Base-by-base conservation (phyloP, 441 rosid species). In the Euphorbia celastroides region DNA sequence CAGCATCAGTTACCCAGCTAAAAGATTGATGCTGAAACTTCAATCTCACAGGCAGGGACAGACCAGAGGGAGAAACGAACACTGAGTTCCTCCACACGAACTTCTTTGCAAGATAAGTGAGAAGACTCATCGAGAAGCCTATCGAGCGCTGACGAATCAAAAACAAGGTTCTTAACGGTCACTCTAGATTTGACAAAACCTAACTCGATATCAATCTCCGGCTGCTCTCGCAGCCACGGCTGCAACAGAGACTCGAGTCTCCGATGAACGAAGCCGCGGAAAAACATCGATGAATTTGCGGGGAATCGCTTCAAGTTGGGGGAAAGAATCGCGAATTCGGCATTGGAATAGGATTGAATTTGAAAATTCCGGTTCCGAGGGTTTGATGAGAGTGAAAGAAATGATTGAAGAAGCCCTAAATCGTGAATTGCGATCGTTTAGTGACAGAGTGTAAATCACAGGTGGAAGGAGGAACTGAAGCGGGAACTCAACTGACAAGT, bases 41-140 rank as follows among this genome's bases (percentile, higher is more conserved):
- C 88, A 57, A 89, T 65, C 28, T 76, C 28, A 73, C 88, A 71
- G 9, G 97, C 91, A 54, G 83, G 77, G 60, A 67, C 77, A n/a
- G 95, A 87, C 98, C 98, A 93, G 30, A 73, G 77, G 62, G 97
- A 81, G 77, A 89, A 86, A 20, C 78, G 84, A 51, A 90, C 13
- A 13, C 22, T 72, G 66, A 93, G 28, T 62, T 82, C 71, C 42
- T 88, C 90, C 60, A 90, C 70, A 20, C 72, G 77, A 14, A 85
- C 71, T 69, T 79, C 87, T 77, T 82, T 71, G 71, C 89, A 77
- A 20, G 64, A 62, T 55, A 83, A 78, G 50, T 56, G 68, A 36
- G 79, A 61, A 44, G 84, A 74, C 41, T 71, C 86, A 42, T 74
- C 80, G 46, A 82, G 57, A 25, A 86, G 78, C 51, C 58, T 75